A percentile compares a stretch with the other conserved stretches of the same genome.
Evolutionary conservation across 371 early-diverging fungal genomes (phyloP).

Genomic region (Mucor piriformis): DNA sequence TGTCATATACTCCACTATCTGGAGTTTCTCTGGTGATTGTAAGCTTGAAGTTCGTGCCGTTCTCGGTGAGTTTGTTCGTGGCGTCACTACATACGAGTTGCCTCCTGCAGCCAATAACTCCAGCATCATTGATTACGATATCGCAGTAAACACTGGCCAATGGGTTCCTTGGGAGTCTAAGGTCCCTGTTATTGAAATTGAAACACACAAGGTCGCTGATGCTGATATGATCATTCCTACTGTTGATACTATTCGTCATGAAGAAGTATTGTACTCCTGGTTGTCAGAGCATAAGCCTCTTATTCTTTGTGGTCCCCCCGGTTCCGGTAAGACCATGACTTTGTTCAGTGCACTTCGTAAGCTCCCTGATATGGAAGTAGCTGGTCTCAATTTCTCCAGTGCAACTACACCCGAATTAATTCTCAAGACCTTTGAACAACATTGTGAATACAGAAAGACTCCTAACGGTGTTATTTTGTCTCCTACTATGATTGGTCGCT

Average conservation of each 20-base stretch:
- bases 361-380: conserved; percentile 95
- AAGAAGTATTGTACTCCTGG: conserved; percentile 94
- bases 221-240: conserved; percentile 98
- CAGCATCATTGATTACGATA: conserved; percentile 93
- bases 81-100: conserved; percentile 80
- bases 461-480: conserved; percentile 89
- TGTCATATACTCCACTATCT: conserved; percentile 82
- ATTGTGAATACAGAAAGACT: conserved; percentile 97
- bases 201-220: conserved; percentile 90
- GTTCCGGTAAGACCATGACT: conserved; percentile 99
- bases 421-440: conserved; percentile 95
- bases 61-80: conserved; percentile 84
- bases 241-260: conserved; percentile 96
- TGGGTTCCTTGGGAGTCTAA: conserved; percentile 91
- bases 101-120: conserved; percentile 63
- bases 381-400: conserved; percentile 97
- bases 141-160: conserved; percentile 74
- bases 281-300: conserved; percentile 94
- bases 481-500: conserved; percentile 84
- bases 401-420: conserved; percentile 96
- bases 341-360: conserved; percentile 94
- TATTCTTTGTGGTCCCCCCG: conserved; percentile 98
- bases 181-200: conserved; percentile 95
- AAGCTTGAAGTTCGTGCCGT: conserved; percentile 74
- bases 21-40: conserved; percentile 96